These are phyloP conservation scores for Alternaria gansuensis DNA, from an alignment of 2,329 filamentous ascomycete species.

Conservation along the genomic window DNA sequence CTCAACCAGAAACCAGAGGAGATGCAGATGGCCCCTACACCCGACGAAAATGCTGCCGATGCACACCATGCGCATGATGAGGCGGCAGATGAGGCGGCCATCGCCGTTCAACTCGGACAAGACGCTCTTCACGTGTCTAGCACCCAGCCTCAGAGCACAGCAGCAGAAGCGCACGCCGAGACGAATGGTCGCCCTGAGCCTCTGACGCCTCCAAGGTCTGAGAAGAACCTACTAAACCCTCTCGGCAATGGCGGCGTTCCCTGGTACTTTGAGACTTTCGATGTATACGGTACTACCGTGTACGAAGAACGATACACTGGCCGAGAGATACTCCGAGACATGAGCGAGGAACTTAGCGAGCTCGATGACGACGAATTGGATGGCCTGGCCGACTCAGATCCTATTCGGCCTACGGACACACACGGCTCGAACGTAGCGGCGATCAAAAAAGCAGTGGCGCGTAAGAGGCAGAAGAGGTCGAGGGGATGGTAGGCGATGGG, in stretches of 20 bases:
- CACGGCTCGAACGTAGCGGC: constrained; percentile 38
- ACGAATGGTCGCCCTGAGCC: constrained; percentile 54
- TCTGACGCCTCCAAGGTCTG: constrained; percentile 71
- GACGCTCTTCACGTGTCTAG: constrained; percentile 37
- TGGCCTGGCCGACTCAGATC: constrained; percentile 58
- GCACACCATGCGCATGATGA: constrained; percentile 45
- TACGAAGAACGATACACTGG: constrained; percentile 76
- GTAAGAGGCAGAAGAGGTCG: constrained; percentile 45
- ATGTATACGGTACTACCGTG: constrained; percentile 81
- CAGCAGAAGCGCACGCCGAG: constrained; percentile 34
- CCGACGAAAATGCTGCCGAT: constrained; percentile 46
- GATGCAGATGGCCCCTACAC: constrained; percentile 48
- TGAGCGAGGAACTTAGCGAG: constrained; percentile 90
- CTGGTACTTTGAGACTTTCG: constrained; percentile 86
- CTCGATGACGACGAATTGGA: constrained; percentile 90
- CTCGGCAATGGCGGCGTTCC: constrained; percentile 73
- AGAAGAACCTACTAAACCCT: constrained; percentile 59
- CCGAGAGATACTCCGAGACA: constrained; percentile 72
- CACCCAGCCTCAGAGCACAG: constrained; percentile 23
- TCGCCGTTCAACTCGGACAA: constrained; percentile 48
- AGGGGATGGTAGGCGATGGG: constrained; percentile 31
- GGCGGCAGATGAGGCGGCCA: constrained; percentile 48
- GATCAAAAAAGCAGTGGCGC: constrained; percentile 40
- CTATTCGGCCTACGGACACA: constrained; percentile 38
- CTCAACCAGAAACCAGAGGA: constrained; percentile 31